A percentile compares a stretch with the other conserved stretches of the same genome.
These are phyloP conservation scores for Ustilago tritici DNA, from an alignment of 1,284 basidiomycete species.

Conservation along the genomic window DNA sequence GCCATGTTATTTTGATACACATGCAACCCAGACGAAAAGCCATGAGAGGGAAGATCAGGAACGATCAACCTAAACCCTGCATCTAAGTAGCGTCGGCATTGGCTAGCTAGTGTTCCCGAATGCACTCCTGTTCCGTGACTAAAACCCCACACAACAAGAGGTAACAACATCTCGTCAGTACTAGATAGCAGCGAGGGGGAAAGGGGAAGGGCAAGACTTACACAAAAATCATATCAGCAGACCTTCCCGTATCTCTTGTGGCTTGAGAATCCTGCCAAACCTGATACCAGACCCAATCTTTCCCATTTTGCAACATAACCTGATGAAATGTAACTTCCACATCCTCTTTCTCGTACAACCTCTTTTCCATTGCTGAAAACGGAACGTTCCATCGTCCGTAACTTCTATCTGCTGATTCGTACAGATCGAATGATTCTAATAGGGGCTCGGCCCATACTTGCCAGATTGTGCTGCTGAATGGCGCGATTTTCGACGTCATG, in stretches of 20 bases:
- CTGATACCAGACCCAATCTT: slow-evolving; percentile 68
- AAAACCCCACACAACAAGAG: background rate
- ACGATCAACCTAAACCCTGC: slow-evolving; percentile 65
- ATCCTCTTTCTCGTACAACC: slow-evolving; percentile 63
- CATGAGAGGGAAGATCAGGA: slow-evolving; percentile 65
- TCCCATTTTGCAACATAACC: slow-evolving; percentile 60
- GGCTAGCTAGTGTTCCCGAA: slow-evolving; percentile 63
- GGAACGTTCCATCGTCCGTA: slow-evolving; percentile 60
- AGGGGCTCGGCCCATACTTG: slow-evolving; percentile 61
- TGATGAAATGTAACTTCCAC: slow-evolving; percentile 61
- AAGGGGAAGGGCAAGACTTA: slow-evolving; percentile 15
- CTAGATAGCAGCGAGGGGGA: background rate
- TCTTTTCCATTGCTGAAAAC: slow-evolving; percentile 64
- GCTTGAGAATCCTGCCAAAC: slow-evolving; percentile 64
- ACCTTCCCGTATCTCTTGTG: slow-evolving; percentile 49
- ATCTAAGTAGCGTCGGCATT: slow-evolving; percentile 65
- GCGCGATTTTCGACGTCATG: slow-evolving; percentile 5
- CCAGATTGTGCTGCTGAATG: slow-evolving; percentile 44
- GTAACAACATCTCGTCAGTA: background rate
- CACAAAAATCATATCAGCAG: slow-evolving; percentile 64
- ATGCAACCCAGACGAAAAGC: slow-evolving; percentile 65
- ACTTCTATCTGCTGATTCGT: slow-evolving; percentile 55
- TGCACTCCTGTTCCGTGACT: slow-evolving; percentile 68
- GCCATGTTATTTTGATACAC: slow-evolving; percentile 59
- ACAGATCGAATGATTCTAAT: slow-evolving; percentile 38